Conservation (phyloP, 2,329 filamentous ascomycete species). For the Penicillium verrucosum region DNA sequence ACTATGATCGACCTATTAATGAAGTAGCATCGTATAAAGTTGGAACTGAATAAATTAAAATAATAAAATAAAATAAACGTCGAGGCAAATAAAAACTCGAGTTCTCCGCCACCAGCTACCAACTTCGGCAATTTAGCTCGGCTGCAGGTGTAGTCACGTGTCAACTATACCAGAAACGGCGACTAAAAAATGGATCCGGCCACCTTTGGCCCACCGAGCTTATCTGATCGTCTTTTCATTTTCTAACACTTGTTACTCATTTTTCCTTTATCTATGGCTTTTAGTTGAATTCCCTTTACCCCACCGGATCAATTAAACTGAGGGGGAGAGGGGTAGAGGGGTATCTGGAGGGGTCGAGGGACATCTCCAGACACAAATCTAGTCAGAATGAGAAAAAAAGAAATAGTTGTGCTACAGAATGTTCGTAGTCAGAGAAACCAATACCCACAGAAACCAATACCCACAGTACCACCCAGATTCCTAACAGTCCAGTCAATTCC, state of each 20-base stretch:
- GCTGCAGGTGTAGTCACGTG: conserved; percentile 13
- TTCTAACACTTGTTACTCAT: conserved; percentile 10
- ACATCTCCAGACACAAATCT: background rate
- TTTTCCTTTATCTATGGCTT: background rate
- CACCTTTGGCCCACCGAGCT: conserved; percentile 1
- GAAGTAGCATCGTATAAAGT: background rate
- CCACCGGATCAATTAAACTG: background rate
- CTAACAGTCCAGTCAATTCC: background rate
- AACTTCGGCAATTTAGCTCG: conserved; percentile 3
- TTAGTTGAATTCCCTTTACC: background rate
- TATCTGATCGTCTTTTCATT: conserved; percentile 11
- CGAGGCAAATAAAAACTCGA: background rate
- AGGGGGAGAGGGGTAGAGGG: conserved; percentile 1
- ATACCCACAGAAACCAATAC: background rate
- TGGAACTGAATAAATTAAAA: background rate
- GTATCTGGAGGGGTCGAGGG: background rate
- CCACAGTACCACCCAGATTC: background rate
- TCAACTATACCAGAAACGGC: conserved; percentile 10
- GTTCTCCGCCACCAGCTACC: conserved; percentile 15
- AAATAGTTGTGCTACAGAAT: background rate
- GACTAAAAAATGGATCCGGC: background rate
- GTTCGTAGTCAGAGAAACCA: background rate
- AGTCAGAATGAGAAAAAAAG: background rate
- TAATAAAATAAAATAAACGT: background rate
- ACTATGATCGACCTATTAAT: background rate